Percentiles rank a stretch among this genome's conserved stretches.
Evolutionary conservation across 805 yeast genomes (phyloP).

Genomic region (Kazachstania africana): DNA sequence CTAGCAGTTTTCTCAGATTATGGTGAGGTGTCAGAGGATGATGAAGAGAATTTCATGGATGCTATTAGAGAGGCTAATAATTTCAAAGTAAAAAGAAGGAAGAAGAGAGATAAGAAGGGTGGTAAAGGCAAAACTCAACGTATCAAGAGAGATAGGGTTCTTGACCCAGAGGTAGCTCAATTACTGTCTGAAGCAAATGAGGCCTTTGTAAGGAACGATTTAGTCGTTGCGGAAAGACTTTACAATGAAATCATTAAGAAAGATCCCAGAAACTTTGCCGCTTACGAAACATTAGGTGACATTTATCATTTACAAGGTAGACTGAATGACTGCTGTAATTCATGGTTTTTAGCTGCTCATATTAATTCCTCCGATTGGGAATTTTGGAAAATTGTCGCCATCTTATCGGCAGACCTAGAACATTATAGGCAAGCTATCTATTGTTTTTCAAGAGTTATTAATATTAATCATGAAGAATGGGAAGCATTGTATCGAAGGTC

Average conservation of each 20-base stretch:
- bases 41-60: conserved; percentile 40
- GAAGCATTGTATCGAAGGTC: conserved; percentile 56
- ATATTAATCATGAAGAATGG: conserved; percentile 37
- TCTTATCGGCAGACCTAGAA: conserved; percentile 49
- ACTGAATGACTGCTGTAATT: conserved; percentile 59
- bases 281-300: conserved; percentile 82
- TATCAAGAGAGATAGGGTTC: conserved; percentile 28
- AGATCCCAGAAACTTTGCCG: conserved; percentile 69
- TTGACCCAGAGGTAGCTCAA: conserved; percentile 63
- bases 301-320: conserved; percentile 60
- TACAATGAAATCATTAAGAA: conserved; percentile 63
- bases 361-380: conserved; percentile 62
- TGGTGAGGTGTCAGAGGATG: conserved; percentile 29
- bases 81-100: conserved; percentile 36
- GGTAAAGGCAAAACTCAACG: conserved; percentile 21
- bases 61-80: conserved; percentile 59
- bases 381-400: conserved; percentile 72
- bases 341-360: conserved; percentile 77
- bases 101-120: conserved; percentile 23
- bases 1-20: conserved; percentile 28
- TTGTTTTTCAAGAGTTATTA: conserved; percentile 59
- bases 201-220: conserved; percentile 58
- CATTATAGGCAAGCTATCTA: conserved; percentile 67
- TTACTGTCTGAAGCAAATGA: conserved; percentile 66
- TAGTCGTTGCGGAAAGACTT: conserved; percentile 43